A percentile compares a stretch with the other conserved stretches of the same genome.
Evolutionary conservation across 805 yeast species (phyloP).

Genomic region (Vanderwaltozyma polyspora): DNA sequence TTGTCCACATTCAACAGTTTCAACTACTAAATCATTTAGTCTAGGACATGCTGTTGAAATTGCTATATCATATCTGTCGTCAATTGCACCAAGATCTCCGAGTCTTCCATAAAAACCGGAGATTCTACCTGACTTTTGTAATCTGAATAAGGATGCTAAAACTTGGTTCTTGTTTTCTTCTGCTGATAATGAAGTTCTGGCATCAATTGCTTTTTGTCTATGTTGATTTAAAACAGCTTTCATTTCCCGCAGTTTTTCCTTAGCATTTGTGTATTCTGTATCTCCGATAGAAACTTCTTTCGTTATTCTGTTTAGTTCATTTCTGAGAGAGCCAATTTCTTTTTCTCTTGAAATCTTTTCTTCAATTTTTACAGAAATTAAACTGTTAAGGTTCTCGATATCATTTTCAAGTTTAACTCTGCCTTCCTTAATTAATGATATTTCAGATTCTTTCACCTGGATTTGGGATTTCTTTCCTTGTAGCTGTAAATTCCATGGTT

Average conservation of each 20-base stretch:
- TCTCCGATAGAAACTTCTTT: constrained; percentile 51
- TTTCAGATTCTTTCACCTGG: constrained; percentile 51
- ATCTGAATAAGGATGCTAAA: constrained; percentile 50
- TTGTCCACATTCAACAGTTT: constrained; percentile 58
- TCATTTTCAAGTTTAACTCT: constrained; percentile 34
- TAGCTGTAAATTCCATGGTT: constrained; percentile 72
- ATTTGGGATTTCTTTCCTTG: constrained; percentile 53
- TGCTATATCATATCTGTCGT: constrained; percentile 81
- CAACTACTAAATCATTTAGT: constrained; percentile 88
- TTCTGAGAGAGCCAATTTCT: constrained; percentile 34
- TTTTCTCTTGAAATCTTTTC: constrained; percentile 41
- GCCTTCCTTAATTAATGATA: constrained; percentile 46
- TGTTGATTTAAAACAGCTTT: constrained; percentile 39
- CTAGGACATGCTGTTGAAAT: constrained; percentile 91
- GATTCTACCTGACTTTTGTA: constrained; percentile 73
- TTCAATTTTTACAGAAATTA: constrained; percentile 35
- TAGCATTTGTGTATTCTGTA: constrained; percentile 42
- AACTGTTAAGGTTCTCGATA: constrained; percentile 32
- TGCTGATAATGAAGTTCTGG: constrained; percentile 44
- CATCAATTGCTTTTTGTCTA: constrained; percentile 58
- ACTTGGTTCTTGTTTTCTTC: constrained; percentile 65
- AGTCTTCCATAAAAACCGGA: constrained; percentile 80
- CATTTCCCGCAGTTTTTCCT: constrained; percentile 39
- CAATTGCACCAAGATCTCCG: constrained; percentile 89
- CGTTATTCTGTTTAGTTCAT: constrained; percentile 37